phyloP scores from a whole-genome alignment of 1,139 yeast genomes.

The Lipomyces yarrowii region DNA sequence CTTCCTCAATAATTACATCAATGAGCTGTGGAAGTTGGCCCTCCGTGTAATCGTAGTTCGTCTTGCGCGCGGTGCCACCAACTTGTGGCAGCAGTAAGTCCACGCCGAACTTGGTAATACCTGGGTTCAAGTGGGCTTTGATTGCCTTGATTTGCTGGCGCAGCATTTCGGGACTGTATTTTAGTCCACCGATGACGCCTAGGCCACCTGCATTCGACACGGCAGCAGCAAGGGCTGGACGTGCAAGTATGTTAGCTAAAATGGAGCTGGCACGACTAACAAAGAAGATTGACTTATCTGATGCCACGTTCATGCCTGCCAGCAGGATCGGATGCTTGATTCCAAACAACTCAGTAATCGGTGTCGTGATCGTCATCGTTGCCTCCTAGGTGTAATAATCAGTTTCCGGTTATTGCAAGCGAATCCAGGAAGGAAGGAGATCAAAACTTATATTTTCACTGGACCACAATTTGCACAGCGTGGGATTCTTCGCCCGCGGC shows the following conservation, averaged over 20 bases:
- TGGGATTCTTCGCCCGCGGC: background rate
- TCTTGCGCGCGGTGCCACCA: slow-evolving; percentile 39
- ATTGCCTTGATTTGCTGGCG: slow-evolving; percentile 37
- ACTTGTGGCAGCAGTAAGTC: slow-evolving; percentile 39
- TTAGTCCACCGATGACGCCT: slow-evolving; percentile 38
- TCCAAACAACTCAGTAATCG: slow-evolving; percentile 37
- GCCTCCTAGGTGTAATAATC: background rate
- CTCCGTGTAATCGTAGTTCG: slow-evolving; percentile 38
- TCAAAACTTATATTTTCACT: background rate
- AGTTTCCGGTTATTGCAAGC: background rate
- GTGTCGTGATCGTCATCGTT: slow-evolving; percentile 33
- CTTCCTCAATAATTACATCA: slow-evolving; percentile 35
- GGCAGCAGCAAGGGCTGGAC: slow-evolving; percentile 39
- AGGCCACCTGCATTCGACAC: slow-evolving; percentile 40
- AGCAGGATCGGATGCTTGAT: slow-evolving; percentile 38
- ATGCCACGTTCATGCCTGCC: slow-evolving; percentile 40
- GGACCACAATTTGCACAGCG: background rate
- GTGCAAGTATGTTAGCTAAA: slow-evolving; percentile 17
- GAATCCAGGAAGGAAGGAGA: background rate
- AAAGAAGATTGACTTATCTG: slow-evolving; percentile 17
- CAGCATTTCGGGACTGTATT: slow-evolving; percentile 37
- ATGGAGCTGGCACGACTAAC: background rate
- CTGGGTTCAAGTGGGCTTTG: slow-evolving; percentile 34
- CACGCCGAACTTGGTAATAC: slow-evolving; percentile 37
- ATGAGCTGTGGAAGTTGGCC: slow-evolving; percentile 36